Conservation (phyloP, 176 grass and related monocot species). For the Thalia dealbata region DNA sequence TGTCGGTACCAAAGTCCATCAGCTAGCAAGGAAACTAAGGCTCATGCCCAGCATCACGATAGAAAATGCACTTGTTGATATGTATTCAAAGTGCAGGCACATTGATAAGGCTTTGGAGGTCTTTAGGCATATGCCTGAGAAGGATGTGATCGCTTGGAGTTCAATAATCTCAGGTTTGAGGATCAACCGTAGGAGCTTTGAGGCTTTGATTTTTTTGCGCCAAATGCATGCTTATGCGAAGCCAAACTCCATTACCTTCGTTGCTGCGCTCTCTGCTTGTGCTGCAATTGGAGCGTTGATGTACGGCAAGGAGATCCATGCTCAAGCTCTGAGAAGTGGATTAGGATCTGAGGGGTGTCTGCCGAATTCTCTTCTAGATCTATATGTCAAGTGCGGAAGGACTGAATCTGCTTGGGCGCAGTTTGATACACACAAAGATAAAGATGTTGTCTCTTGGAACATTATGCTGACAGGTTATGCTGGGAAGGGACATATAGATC, state of each 20-base stretch:
- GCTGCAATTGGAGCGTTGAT: slow-evolving; percentile 52
- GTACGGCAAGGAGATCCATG: slow-evolving; percentile 88
- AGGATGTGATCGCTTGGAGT: slow-evolving; percentile 76
- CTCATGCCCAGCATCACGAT: slow-evolving; percentile 40
- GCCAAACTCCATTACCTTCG: slow-evolving; percentile 74
- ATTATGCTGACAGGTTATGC: slow-evolving; percentile 78
- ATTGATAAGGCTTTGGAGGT: slow-evolving; percentile 80
- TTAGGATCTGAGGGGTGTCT: slow-evolving; percentile 51
- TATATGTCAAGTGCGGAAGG: slow-evolving; percentile 88
- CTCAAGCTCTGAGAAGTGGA: slow-evolving; percentile 51
- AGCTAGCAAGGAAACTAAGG: slow-evolving; percentile 44
- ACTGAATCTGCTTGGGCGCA: slow-evolving; percentile 62
- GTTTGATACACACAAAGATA: slow-evolving; percentile 42
- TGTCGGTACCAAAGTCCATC: slow-evolving; percentile 63
- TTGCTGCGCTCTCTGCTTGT: slow-evolving; percentile 66
- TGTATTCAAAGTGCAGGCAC: slow-evolving; percentile 72
- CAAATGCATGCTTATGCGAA: slow-evolving; percentile 64
- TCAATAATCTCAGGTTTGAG: slow-evolving; percentile 75
- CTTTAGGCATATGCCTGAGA: slow-evolving; percentile 66
- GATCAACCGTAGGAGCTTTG: slow-evolving; percentile 66
- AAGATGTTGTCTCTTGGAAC: slow-evolving; percentile 86
- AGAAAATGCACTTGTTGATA: slow-evolving; percentile 58
- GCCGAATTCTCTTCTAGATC: slow-evolving; percentile 70
- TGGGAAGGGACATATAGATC: slow-evolving; percentile 40
- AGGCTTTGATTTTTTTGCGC: slow-evolving; percentile 74